Conservation (phyloP, 202 grass and related monocot species). For the Bolboschoenoplectus hybrid region DNA sequence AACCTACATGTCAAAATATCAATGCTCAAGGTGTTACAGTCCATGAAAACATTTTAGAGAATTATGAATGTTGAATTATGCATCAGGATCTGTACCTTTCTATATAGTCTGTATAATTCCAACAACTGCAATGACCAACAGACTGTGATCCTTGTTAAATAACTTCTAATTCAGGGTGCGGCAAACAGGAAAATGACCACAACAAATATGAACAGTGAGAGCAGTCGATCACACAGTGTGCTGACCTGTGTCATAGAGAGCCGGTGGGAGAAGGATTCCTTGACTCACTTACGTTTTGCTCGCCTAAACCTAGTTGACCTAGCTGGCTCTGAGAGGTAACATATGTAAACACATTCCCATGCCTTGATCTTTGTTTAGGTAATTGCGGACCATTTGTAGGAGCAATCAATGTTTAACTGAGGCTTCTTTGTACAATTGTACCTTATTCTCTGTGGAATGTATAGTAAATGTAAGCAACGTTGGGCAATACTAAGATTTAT, state of each 20-base stretch:
- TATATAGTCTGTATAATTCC: constrained; percentile 12
- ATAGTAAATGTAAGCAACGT: neutral
- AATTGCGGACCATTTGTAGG: neutral
- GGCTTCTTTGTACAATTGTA: neutral
- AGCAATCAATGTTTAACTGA: neutral
- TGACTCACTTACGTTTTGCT: constrained; percentile 77
- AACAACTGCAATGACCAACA: neutral
- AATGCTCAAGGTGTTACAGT: neutral
- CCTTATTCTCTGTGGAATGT: neutral
- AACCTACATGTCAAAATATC: neutral
- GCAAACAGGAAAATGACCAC: constrained; percentile 88
- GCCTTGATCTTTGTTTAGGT: neutral
- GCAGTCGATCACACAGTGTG: constrained; percentile 93
- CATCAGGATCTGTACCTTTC: neutral
- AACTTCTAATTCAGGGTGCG: constrained; percentile 58
- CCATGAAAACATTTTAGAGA: neutral
- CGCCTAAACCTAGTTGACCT: constrained; percentile 94
- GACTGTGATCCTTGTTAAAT: constrained; percentile 3
- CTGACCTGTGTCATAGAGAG: constrained; percentile 96
- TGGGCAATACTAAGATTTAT: neutral
- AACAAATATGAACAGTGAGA: constrained; percentile 93
- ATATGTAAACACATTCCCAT: constrained; percentile 7
- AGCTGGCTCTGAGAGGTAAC: constrained; percentile 94
- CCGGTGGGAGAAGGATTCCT: constrained; percentile 79
- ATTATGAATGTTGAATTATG: constrained; percentile 20